phyloP scores from a whole-genome alignment of 1,284 basidiomycete genomes.

The Trichosporon asahii region DNA sequence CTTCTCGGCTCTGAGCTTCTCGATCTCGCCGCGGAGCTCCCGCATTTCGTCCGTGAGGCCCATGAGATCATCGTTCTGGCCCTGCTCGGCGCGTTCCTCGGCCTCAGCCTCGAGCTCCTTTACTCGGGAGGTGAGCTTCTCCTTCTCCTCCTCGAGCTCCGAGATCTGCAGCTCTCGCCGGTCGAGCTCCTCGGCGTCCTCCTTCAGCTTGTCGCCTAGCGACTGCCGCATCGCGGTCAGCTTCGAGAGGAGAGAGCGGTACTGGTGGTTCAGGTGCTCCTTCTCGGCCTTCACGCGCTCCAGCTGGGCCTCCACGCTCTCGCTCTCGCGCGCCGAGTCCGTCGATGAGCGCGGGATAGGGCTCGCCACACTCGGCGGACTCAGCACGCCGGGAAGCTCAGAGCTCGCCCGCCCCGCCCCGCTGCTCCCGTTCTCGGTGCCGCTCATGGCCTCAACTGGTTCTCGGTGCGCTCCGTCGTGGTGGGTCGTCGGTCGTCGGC shows the following conservation, averaged over 20 bases:
- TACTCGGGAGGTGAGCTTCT: slow-evolving; percentile 65
- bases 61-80: slow-evolving; percentile 60
- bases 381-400: slow-evolving; percentile 15
- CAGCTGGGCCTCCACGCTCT: slow-evolving; percentile 49
- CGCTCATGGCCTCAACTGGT: background rate
- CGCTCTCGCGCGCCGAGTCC: slow-evolving; percentile 1
- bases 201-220: slow-evolving; percentile 87
- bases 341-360: slow-evolving; percentile 1
- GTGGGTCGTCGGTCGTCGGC: background rate
- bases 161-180: slow-evolving; percentile 76
- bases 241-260: slow-evolving; percentile 79
- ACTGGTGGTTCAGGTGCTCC: slow-evolving; percentile 77
- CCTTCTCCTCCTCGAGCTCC: slow-evolving; percentile 69
- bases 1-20: slow-evolving; percentile 73
- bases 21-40: slow-evolving; percentile 75
- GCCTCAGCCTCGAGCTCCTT: slow-evolving; percentile 73
- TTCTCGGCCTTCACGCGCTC: slow-evolving; percentile 65
- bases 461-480: background rate
- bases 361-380: background rate
- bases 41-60: slow-evolving; percentile 74
- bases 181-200: slow-evolving; percentile 97
- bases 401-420: slow-evolving; percentile 15
- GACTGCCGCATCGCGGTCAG: slow-evolving; percentile 89
- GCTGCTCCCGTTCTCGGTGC: slow-evolving; percentile 12
- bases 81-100: slow-evolving; percentile 57